Base-by-base conservation (phyloP, 148 eudicot species). In the Fallopia convolvulus region DNA sequence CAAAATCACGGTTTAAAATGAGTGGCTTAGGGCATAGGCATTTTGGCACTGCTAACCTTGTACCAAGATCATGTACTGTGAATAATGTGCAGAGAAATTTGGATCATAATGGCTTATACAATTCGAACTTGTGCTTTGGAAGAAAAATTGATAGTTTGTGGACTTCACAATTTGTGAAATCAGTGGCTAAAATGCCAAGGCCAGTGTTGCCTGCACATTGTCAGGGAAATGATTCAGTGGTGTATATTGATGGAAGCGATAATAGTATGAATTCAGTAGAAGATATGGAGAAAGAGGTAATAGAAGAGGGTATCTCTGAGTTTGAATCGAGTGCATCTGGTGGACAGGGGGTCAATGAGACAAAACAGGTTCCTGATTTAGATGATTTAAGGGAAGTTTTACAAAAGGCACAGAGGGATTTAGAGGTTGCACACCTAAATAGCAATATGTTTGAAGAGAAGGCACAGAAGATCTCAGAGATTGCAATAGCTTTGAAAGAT, bases 381-480 rank as follows among this genome's bases (percentile, higher is more conserved):
- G 94, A 91, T 21, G 90, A 88, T 21, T 82, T 95, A 75, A 85
- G 83, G 83, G 94, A 88, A 55, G 68, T 81, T 49, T 84, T 91
- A 76, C 90, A 84, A 77, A 91, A 87, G 86, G 94, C 93, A 52
- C 74, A 81, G 50, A 83, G 89, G 77, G 99, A 95, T 75, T 87
- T 95, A 83, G 99, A 95, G 83, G 88, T 83, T 79, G 94, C 94
- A 15, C 83, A 79, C 76, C 74, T 89, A 55, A 92, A 93, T 77
- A 95, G 97, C 82, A 78, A 80, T 61, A 90, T 88, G 93, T 92
- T 91, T 77, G 99, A 95, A 84, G 89, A 90, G 78, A 92, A 90
- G 85, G 97, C 99, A 65, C 97, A 91, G 79, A 92, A 76, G 75
- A 86, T 95, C 81, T 91, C 99, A 40, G 99, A 95, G 87, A 73